These are phyloP conservation scores for Zygosaccharomyces lentus DNA, from an alignment of 805 yeast species.

Conservation along the genomic window DNA sequence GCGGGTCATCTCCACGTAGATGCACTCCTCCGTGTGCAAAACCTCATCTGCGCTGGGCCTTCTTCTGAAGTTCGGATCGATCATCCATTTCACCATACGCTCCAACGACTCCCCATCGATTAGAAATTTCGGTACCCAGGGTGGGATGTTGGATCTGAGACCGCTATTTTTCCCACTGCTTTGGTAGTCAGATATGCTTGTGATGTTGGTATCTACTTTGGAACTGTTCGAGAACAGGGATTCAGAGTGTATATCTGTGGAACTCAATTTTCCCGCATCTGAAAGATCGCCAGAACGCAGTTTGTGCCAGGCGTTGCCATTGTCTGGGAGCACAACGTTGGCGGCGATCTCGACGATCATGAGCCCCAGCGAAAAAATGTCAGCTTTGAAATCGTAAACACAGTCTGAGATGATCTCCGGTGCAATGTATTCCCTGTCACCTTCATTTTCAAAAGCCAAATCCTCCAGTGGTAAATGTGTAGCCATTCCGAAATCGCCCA, in stretches of 20 bases:
- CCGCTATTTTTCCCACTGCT: conserved; percentile 16
- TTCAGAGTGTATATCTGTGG: conserved; percentile 52
- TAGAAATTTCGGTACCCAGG: conserved; percentile 85
- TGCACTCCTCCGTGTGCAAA: conserved; percentile 67
- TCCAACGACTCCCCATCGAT: conserved; percentile 72
- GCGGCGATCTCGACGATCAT: conserved; percentile 95
- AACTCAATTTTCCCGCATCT: conserved; percentile 85
- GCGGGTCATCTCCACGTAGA: conserved; percentile 70
- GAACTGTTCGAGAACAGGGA: conserved; percentile 30
- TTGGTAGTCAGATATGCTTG: conserved; percentile 26
- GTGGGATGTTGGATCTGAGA: conserved; percentile 44
- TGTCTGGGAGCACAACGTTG: conserved; percentile 89
- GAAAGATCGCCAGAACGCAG: conserved; percentile 90
- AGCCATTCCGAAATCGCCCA: conserved; percentile 97
- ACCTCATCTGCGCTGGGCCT: conserved; percentile 79
- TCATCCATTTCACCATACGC: conserved; percentile 79
- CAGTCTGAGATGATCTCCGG: conserved; percentile 87
- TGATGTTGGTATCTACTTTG: conserved; percentile 28
- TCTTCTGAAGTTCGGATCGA: conserved; percentile 71
- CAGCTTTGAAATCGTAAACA: conserved; percentile 86
- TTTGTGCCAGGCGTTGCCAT: conserved; percentile 96
- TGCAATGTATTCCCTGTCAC: conserved; percentile 95
- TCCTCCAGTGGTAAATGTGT: conserved; percentile 67
- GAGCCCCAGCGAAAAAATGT: conserved; percentile 88
- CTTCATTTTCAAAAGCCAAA: conserved; percentile 78